Evolutionary conservation across 2,329 filamentous ascomycete species (phyloP), one percentile per base, ranked within the genome.

Genomic region (Metarhizium anisopliae): DNA sequence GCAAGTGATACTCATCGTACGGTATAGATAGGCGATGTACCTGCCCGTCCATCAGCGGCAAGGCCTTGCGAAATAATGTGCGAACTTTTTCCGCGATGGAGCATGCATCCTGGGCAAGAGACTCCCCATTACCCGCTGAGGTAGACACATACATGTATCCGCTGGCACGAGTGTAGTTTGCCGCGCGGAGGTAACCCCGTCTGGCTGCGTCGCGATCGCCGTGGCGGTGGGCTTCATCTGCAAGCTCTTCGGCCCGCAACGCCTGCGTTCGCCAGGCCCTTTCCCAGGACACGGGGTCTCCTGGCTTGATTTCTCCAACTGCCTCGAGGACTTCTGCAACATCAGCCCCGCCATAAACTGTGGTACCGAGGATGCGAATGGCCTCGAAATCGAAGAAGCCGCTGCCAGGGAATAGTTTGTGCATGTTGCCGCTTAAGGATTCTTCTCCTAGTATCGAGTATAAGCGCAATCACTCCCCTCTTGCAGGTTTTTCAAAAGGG

Each of bases 1-100:
- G 70, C 1, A 76, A 59, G 35, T 13, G 13, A 36, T 36, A 5
- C 35, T 36, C 35, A 36, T 36, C 35, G 35, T 36, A 36, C 35
- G 35, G 35, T 36, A 36, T 36, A 8, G 35, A 36, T 13, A 36
- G 35, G 35, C 35, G 35, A 13, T 36, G 35, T 5, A 11, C 35
- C 35, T 36, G 7, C 8, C 35, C 35, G 35, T 36, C 35, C 35
- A 36, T 36, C 35, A 36, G 7, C 35, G 35, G 35, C 13, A 36
- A 36, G 18, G 51, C 51, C 18, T 42, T 40, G 18, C 51, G 51
- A 43, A 52, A 52, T 11, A 52, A 35, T 8, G 13, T 13, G 35
- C 43, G 13, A 29, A 52, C 51, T 20, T 45, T 52, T 25, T 52
- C 51, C 14, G 35, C 40, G 14, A 52, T 29, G 25, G 18, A 10